Conservation (phyloP, 2,329 filamentous ascomycete genomes). For the Pseudopyricularia javanii region DNA sequence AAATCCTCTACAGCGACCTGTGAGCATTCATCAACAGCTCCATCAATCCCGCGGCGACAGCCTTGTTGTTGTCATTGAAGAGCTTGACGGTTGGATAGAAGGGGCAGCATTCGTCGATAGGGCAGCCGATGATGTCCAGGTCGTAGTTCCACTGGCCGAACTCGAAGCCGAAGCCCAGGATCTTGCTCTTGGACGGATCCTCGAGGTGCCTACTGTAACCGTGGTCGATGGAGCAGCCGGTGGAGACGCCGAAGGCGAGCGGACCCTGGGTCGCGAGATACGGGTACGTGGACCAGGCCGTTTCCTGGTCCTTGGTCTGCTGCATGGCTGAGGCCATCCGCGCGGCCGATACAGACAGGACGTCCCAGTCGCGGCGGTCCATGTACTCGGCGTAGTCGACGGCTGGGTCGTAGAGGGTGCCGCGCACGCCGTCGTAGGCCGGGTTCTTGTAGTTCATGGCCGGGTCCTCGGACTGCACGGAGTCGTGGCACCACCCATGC, state of each 20-base stretch:
- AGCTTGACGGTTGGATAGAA: constrained; percentile 32
- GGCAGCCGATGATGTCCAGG: constrained; percentile 6
- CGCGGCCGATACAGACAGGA: constrained; percentile 6
- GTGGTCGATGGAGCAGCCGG: constrained; percentile 33
- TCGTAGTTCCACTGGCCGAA: constrained; percentile 26
- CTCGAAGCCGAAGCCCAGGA: constrained; percentile 32
- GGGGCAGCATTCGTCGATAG: constrained; percentile 13
- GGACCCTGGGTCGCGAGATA: constrained; percentile 12
- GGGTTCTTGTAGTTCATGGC: constrained; percentile 39
- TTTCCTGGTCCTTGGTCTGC: constrained; percentile 15
- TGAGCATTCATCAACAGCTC: constrained; percentile 20
- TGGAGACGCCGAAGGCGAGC: constrained; percentile 28
- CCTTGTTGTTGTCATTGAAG: constrained; percentile 29
- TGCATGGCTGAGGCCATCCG: constrained; percentile 1
- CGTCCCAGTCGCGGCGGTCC: constrained; percentile 25
- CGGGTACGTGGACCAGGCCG: constrained; percentile 9
- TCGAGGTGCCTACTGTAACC: constrained; percentile 28
- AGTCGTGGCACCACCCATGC: constrained; percentile 45
- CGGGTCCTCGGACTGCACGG: constrained; percentile 30
- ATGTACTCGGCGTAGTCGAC: constrained; percentile 32
- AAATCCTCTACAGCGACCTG: not conserved
- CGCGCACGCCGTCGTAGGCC: constrained; percentile 31
- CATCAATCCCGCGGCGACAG: constrained; percentile 33
- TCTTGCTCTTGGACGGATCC: constrained; percentile 19
- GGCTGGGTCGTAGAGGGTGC: constrained; percentile 3